phyloP scores from a whole-genome alignment of 2,329 filamentous ascomycete genomes.

The Catunica adiposa region DNA sequence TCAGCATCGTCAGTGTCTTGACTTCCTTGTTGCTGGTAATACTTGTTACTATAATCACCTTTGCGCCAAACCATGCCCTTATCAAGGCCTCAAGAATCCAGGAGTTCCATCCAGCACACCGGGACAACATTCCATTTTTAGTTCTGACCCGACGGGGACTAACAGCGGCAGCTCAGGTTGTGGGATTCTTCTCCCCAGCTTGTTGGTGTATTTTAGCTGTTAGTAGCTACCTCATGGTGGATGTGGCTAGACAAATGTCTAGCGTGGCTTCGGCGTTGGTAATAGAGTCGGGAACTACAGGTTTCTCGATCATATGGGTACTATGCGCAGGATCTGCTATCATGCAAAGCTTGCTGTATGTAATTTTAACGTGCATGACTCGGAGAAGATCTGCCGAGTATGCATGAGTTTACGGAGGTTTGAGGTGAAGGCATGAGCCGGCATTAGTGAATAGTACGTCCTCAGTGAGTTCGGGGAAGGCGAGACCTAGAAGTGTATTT shows the following conservation, averaged over 20 bases:
- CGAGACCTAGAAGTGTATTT: no score
- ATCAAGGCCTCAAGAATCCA: neutral
- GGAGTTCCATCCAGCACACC: conserved; percentile 5
- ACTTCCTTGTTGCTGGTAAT: neutral
- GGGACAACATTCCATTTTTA: conserved; percentile 5
- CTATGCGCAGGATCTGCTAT: conserved; percentile 1
- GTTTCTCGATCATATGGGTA: conserved; percentile 4
- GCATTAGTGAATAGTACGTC: neutral
- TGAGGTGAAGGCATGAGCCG: neutral
- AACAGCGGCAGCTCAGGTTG: neutral
- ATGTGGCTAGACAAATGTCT: conserved; percentile 1
- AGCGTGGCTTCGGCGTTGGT: neutral
- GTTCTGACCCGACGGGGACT: conserved; percentile 3
- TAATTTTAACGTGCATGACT: neutral
- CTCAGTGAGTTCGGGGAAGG: no score
- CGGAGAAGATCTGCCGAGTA: neutral
- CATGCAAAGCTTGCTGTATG: conserved; percentile 3
- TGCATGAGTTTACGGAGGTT: neutral
- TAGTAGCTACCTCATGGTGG: neutral
- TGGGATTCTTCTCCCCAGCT: conserved; percentile 4
- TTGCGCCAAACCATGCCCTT: neutral
- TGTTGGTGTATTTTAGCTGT: conserved; percentile 6
- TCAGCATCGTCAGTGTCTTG: neutral
- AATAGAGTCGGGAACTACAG: neutral
- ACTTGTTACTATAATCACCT: neutral